These are phyloP conservation scores for Lasiosphaeria ovina DNA, from an alignment of 495 filamentous ascomycete genomes.

Conservation along the genomic window DNA sequence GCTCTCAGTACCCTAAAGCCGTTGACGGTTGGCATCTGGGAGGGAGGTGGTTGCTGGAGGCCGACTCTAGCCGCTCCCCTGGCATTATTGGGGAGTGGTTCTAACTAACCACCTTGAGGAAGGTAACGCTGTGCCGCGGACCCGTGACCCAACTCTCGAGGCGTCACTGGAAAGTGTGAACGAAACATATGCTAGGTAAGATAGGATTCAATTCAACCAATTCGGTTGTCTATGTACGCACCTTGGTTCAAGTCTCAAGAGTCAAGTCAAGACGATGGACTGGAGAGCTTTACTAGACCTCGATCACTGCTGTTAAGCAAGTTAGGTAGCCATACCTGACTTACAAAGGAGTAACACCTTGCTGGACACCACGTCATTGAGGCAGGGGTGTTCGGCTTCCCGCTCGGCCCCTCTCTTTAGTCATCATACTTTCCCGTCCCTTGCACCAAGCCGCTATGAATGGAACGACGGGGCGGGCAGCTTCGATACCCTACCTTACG, in stretches of 20 bases:
- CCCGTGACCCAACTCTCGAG: background rate
- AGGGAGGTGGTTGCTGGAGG: background rate
- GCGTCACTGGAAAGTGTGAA: background rate
- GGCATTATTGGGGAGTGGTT: no score
- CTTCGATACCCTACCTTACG: background rate
- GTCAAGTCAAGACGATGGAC: no score
- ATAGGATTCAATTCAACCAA: no score
- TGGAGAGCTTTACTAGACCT: background rate
- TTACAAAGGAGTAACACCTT: background rate
- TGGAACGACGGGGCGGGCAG: background rate
- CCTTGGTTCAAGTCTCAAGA: no score
- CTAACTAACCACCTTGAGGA: background rate
- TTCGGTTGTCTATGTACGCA: no score
- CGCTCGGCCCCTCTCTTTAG: background rate
- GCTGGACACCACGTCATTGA: slow-evolving; percentile 6
- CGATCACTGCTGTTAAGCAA: no score
- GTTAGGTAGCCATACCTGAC: no score
- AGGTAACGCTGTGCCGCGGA: background rate
- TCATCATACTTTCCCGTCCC: background rate
- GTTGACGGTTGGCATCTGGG: no score
- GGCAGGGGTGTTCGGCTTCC: slow-evolving; percentile 1
- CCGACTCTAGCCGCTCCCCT: slow-evolving; percentile 24
- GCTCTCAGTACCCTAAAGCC: no score
- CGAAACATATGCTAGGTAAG: no score
- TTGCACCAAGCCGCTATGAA: background rate